These are phyloP conservation scores for Nepenthes gracilis DNA, from an alignment of 148 eudicot species.

Conservation along the genomic window DNA sequence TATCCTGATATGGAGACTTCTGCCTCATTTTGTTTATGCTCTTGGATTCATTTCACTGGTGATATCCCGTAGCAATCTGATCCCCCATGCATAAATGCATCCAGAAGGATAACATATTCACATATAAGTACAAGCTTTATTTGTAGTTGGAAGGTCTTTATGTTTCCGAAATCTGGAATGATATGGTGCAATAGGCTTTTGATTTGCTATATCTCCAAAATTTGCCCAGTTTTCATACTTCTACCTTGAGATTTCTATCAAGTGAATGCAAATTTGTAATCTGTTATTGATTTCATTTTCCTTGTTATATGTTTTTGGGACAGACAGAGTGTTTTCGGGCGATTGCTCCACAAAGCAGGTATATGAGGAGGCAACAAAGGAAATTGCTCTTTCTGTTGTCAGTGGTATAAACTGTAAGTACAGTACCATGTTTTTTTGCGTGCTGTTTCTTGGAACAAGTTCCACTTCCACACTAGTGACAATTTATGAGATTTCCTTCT, in stretches of 20 bases:
- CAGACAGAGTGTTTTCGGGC: constrained; percentile 88
- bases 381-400: constrained; percentile 88
- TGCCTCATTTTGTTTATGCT: background rate
- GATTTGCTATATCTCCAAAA: too few relatives aligned
- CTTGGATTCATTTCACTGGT: too few relatives aligned
- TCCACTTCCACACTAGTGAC: background rate
- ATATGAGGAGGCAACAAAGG: constrained; percentile 77
- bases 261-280: too few relatives aligned
- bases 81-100: too few relatives aligned
- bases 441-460: background rate
- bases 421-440: background rate
- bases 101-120: background rate
- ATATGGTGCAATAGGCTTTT: background rate
- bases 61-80: too few relatives aligned
- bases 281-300: too few relatives aligned
- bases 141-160: background rate
- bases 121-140: too few relatives aligned
- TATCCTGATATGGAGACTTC: background rate
- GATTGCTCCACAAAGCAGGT: constrained; percentile 72
- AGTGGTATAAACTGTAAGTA: constrained; percentile 88
- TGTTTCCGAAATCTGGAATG: background rate
- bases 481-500: background rate
- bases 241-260: too few relatives aligned
- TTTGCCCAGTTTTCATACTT: too few relatives aligned
- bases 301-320: constrained; percentile 10